These are phyloP conservation scores for Rhizomucor pusillus DNA, from an alignment of 371 early-diverging fungal species.

Conservation along the genomic window DNA sequence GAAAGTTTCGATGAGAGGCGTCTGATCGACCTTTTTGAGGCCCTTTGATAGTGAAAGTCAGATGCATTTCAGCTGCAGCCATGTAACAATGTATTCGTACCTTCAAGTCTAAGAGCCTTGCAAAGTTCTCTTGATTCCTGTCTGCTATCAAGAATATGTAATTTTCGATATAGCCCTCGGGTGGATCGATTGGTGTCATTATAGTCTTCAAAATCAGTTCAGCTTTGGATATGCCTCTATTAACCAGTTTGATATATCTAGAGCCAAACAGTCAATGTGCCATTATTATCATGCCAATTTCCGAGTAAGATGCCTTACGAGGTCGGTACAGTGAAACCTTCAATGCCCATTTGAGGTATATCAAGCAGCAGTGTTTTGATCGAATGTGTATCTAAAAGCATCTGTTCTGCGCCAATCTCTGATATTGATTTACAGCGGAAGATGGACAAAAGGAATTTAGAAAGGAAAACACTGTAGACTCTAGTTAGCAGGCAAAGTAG, in stretches of 20 bases:
- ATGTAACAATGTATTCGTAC: slow-evolving; percentile 22
- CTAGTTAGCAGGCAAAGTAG: slow-evolving; percentile 3
- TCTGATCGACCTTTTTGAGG: slow-evolving; percentile 56
- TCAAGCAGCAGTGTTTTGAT: slow-evolving; percentile 76
- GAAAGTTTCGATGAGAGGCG: slow-evolving; percentile 52
- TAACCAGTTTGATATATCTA: slow-evolving; percentile 80
- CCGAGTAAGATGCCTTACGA: slow-evolving; percentile 42
- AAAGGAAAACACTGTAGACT: slow-evolving; percentile 57
- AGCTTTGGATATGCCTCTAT: slow-evolving; percentile 71
- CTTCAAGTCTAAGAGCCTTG: slow-evolving; percentile 84
- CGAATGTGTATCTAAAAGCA: slow-evolving; percentile 91
- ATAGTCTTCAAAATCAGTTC: slow-evolving; percentile 88
- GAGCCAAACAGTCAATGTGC: neutral
- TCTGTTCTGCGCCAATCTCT: slow-evolving; percentile 87
- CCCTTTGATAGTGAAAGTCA: slow-evolving; percentile 24
- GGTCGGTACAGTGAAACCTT: slow-evolving; percentile 47
- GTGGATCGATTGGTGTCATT: slow-evolving; percentile 84
- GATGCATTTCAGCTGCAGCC: neutral
- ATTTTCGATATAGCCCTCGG: slow-evolving; percentile 81
- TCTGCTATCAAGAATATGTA: slow-evolving; percentile 84
- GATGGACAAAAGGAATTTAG: slow-evolving; percentile 60
- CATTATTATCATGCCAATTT: neutral
- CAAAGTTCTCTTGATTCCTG: slow-evolving; percentile 63
- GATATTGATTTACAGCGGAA: slow-evolving; percentile 77
- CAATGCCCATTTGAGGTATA: slow-evolving; percentile 63